A percentile compares a stretch with the other conserved stretches of the same genome.
Evolutionary conservation across 2,329 filamentous ascomycete species (phyloP).

Genomic region (Aspergillus hiratsukae): DNA sequence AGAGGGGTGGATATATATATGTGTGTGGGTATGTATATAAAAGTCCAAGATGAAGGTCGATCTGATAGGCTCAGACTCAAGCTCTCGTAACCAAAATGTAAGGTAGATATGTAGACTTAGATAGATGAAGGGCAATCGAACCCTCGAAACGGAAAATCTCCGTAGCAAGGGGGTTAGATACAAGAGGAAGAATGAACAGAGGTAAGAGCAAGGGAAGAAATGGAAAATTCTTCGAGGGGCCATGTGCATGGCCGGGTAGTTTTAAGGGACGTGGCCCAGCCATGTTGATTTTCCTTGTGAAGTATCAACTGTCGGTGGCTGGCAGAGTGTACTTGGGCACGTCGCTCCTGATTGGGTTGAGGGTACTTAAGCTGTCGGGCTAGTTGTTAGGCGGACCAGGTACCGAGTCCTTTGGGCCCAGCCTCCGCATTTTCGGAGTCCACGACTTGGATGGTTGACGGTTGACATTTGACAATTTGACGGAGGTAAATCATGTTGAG

Average conservation of each 20-base stretch:
- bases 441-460: constrained; percentile 4
- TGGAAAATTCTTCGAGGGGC: not conserved
- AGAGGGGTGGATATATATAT: not conserved
- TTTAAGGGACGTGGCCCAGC: constrained; percentile 16
- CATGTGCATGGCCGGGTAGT: not conserved
- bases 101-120: not conserved
- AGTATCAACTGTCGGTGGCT: constrained; percentile 3
- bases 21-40: no score
- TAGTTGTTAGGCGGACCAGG: constrained; percentile 5
- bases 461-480: no score
- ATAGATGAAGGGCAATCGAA: not conserved
- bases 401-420: constrained; percentile 6
- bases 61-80: not conserved
- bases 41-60: not conserved
- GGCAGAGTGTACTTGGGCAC: not conserved
- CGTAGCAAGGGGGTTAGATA: not conserved
- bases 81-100: no score
- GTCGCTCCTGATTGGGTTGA: constrained; percentile 6
- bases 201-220: constrained; percentile 1
- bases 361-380: constrained; percentile 13
- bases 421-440: constrained; percentile 7
- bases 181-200: not conserved
- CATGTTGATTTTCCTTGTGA: constrained; percentile 15
- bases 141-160: not conserved
- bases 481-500: not conserved